These are phyloP conservation scores for Solanum dulcamara DNA, from an alignment of 257 asterid genomes.

Conservation along the genomic window DNA sequence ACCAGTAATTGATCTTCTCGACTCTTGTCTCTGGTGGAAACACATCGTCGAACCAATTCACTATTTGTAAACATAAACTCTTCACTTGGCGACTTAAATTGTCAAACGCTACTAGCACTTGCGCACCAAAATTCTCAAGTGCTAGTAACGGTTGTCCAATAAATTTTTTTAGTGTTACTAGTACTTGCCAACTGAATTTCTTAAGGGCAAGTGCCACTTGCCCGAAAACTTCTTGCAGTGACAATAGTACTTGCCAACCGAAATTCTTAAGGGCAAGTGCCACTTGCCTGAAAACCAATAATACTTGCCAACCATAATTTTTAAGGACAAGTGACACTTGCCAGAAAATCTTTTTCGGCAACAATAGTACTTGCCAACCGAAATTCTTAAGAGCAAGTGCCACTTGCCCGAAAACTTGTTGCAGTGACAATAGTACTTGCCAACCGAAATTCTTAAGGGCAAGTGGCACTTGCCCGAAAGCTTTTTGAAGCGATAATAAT, in stretches of 20 bases:
- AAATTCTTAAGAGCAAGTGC: neutral
- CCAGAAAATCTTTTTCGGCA: fast-evolving
- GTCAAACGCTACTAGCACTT: neutral
- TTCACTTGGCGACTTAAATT: neutral
- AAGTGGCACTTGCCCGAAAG: neutral
- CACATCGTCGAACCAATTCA: conserved; percentile 20
- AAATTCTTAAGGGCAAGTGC: neutral
- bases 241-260: neutral
- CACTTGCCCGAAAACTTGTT: neutral
- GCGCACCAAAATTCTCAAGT: neutral
- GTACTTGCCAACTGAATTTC: neutral
- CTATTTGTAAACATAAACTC: neutral
- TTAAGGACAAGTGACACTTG: neutral
- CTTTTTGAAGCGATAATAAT: neutral
- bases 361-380: neutral
- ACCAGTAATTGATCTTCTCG: conserved; percentile 14
- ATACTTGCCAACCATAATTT: neutral
- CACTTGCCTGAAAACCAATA: neutral
- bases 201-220: neutral
- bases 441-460: neutral
- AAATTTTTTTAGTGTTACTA: neutral
- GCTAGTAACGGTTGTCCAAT: neutral
- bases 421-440: neutral
- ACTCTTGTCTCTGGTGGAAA: conserved; percentile 31
- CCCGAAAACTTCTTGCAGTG: neutral